Percentiles rank a stretch among this genome's conserved stretches.
Conservation (phyloP, 352 stramenopile genomes). For the Pythium pyrilobum region DNA sequence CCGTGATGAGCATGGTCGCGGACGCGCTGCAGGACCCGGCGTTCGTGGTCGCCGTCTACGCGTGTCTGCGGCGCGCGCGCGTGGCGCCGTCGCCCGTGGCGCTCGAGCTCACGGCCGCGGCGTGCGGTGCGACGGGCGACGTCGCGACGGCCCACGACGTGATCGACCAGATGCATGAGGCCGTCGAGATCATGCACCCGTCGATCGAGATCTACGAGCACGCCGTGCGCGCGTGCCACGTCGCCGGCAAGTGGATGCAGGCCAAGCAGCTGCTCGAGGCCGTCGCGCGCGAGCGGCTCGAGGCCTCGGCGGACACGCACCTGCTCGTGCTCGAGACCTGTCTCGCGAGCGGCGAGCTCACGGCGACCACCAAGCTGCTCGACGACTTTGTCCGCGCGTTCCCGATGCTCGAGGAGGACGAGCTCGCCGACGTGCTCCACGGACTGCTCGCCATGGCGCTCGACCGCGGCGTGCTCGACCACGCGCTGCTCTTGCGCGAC, state of each 20-base stretch:
- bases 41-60: constrained; percentile 62
- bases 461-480: constrained; percentile 34
- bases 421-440: constrained; percentile 34
- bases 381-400: constrained; percentile 30
- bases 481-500: constrained; percentile 58
- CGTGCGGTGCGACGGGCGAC: constrained; percentile 49
- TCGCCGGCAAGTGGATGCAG: constrained; percentile 60
- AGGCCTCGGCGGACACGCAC: constrained; percentile 50
- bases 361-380: constrained; percentile 42
- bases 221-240: constrained; percentile 47
- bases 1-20: constrained; percentile 75
- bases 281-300: constrained; percentile 43
- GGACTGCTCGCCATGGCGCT: constrained; percentile 40
- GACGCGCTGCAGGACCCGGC: constrained; percentile 45
- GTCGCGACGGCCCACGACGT: constrained; percentile 53
- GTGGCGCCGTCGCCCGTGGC: constrained; percentile 65
- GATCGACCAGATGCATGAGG: constrained; percentile 64
- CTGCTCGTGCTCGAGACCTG: constrained; percentile 44
- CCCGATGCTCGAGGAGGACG: constrained; percentile 25
- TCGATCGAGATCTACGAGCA: constrained; percentile 70
- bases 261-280: constrained; percentile 65
- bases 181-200: constrained; percentile 63
- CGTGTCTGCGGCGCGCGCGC: constrained; percentile 38
- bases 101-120: constrained; percentile 53
- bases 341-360: constrained; percentile 43